Evolutionary conservation across 164 flowering plant genomes (phyloP).

Genomic region (Annona cherimola): DNA sequence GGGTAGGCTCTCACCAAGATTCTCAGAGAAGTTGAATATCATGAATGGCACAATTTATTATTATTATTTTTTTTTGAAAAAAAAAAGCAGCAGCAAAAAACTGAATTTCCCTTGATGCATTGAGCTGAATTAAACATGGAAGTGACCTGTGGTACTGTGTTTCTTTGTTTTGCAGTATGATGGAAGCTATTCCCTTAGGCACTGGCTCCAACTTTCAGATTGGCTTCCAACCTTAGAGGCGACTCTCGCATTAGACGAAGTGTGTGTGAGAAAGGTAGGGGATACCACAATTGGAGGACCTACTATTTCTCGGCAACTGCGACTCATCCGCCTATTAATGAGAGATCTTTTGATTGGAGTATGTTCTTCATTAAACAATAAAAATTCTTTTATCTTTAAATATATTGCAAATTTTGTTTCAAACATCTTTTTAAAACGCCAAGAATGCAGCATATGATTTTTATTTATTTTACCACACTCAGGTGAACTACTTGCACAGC

Average conservation of each 20-base stretch:
- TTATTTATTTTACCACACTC: constrained; percentile 9
- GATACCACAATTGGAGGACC: constrained; percentile 94
- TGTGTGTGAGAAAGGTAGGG: constrained; percentile 78
- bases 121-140: background rate
- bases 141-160: background rate
- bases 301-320: constrained; percentile 66
- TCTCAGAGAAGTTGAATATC: background rate
- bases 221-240: constrained; percentile 99
- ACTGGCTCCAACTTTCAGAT: constrained; percentile 93
- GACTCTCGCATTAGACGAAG: constrained; percentile 90
- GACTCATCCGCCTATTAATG: constrained; percentile 80
- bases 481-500: constrained; percentile 98
- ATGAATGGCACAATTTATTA: background rate
- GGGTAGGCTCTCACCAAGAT: constrained; percentile 42
- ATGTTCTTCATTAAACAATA: constrained; percentile 19
- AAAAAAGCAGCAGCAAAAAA: too few relatives aligned
- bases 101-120: background rate
- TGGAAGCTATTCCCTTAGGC: constrained; percentile 90
- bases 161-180: constrained; percentile 58
- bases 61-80: background rate
- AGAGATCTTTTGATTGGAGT: constrained; percentile 97
- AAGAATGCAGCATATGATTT: background rate
- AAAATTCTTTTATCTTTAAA: background rate
- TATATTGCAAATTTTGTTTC: background rate
- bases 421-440: background rate